Evolutionary conservation across 2,329 filamentous ascomycete species (phyloP).

Genomic region (Fusarium sp.): DNA sequence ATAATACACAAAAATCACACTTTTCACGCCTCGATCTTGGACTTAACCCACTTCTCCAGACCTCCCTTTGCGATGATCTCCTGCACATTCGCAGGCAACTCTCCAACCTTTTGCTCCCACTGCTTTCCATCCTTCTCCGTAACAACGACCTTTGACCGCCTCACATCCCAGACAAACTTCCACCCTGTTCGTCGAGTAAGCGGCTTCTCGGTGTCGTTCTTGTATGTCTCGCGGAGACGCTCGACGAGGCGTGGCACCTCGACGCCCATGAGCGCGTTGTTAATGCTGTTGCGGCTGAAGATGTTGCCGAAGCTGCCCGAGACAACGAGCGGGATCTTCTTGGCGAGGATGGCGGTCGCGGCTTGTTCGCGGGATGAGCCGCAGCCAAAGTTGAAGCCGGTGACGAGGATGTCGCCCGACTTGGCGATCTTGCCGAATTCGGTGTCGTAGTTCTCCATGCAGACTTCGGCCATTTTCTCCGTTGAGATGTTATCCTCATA

Average conservation of each 20-base stretch:
- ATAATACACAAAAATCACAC: slow-evolving; percentile 10
- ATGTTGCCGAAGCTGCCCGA: slow-evolving; percentile 86
- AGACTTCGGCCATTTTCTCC: slow-evolving; percentile 86
- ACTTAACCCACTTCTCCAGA: slow-evolving; percentile 84
- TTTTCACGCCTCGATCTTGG: slow-evolving; percentile 59
- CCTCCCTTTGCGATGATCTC: slow-evolving; percentile 83
- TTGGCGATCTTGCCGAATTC: slow-evolving; percentile 71
- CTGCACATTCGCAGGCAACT: slow-evolving; percentile 86
- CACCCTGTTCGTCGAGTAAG: slow-evolving; percentile 81
- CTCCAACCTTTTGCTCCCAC: slow-evolving; percentile 85
- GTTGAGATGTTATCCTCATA: slow-evolving; percentile 85
- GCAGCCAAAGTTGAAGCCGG: slow-evolving; percentile 89
- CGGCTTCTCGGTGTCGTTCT: slow-evolving; percentile 57
- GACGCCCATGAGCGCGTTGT: slow-evolving; percentile 78
- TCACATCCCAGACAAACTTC: slow-evolving; percentile 84
- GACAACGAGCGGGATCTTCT: slow-evolving; percentile 81
- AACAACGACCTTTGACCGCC: slow-evolving; percentile 74
- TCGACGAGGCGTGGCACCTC: slow-evolving; percentile 74
- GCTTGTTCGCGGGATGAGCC: slow-evolving; percentile 80
- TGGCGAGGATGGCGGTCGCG: slow-evolving; percentile 85
- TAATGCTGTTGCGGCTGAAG: slow-evolving; percentile 81
- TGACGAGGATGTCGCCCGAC: slow-evolving; percentile 81
- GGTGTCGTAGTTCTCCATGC: slow-evolving; percentile 93
- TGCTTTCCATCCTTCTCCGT: slow-evolving; percentile 73
- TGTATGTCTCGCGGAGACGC: slow-evolving; percentile 70